These are phyloP conservation scores for Umbilicaria muhlenbergii DNA, from an alignment of 495 filamentous ascomycete species.

Conservation along the genomic window DNA sequence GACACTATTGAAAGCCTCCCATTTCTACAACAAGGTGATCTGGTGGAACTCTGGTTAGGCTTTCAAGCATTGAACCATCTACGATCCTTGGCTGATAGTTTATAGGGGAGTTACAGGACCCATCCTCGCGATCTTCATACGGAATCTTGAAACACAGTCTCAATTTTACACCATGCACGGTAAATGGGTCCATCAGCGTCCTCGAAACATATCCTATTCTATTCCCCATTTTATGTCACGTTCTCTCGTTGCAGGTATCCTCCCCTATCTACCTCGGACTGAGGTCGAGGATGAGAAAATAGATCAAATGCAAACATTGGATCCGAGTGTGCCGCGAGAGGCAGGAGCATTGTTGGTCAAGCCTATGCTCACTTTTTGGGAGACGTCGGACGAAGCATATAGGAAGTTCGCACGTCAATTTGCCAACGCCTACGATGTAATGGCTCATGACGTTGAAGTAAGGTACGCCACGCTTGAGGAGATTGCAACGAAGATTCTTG, in stretches of 20 bases:
- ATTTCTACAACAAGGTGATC: conserved; percentile 51
- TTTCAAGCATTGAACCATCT: background rate
- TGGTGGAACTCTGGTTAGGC: conserved; percentile 48
- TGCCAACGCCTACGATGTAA: conserved; percentile 21
- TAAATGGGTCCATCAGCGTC: conserved; percentile 47
- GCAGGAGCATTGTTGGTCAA: conserved; percentile 31
- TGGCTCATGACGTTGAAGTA: conserved; percentile 19
- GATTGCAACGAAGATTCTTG: conserved; percentile 39
- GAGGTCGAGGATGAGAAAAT: conserved; percentile 21
- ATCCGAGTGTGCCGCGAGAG: conserved; percentile 34
- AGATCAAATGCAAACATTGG: conserved; percentile 31
- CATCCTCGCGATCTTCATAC: conserved; percentile 53
- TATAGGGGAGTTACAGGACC: conserved; percentile 24
- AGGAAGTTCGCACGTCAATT: conserved; percentile 21
- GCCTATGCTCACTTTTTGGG: conserved; percentile 35
- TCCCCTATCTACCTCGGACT: conserved; percentile 43
- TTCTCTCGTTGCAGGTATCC: conserved; percentile 39
- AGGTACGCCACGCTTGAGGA: conserved; percentile 33
- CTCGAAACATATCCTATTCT: conserved; percentile 37
- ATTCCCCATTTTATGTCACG: conserved; percentile 46
- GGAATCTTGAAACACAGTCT: conserved; percentile 38
- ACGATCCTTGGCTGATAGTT: conserved; percentile 3
- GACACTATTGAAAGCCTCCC: conserved; percentile 16
- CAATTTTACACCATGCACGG: conserved; percentile 65
- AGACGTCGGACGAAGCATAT: conserved; percentile 33